Conservation (phyloP, 345 rosid species). For the Angophora floribunda region DNA sequence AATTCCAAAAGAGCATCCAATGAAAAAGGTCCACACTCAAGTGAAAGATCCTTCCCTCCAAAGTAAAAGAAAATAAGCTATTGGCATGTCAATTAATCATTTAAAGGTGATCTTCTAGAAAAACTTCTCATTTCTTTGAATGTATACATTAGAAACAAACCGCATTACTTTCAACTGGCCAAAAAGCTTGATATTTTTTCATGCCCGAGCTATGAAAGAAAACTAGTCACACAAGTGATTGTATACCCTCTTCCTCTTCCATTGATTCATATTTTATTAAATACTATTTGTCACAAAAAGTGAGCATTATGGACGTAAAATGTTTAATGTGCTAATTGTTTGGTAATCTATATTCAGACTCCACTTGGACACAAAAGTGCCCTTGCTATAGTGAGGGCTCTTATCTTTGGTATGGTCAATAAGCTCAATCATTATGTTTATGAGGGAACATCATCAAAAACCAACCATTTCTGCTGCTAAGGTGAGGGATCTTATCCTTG, state of each 20-base stretch:
- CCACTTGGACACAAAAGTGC: fast-evolving
- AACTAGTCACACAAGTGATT: background rate
- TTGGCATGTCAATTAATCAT: fast-evolving
- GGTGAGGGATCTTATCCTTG: background rate
- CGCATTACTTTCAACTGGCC: no score
- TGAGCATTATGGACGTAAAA: no score
- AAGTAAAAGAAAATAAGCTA: no score
- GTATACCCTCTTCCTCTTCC: background rate
- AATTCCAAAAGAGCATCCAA: no score
- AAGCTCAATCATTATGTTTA: background rate
- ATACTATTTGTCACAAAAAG: background rate
- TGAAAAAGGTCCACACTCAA: no score
- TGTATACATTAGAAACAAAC: no score
- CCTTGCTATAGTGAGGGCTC: background rate
- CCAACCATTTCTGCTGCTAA: background rate
- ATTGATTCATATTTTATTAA: no score
- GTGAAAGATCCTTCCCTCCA: fast-evolving
- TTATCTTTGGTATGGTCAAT: background rate
- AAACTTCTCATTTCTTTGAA: no score
- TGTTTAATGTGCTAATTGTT: no score
- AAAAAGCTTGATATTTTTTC: no score
- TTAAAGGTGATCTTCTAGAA: no score
- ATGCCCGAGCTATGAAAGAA: fast-evolving
- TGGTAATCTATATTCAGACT: no score
- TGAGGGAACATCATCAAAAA: background rate